These are phyloP conservation scores for Fusarium sp. DNA, from an alignment of 2,329 filamentous ascomycete genomes.

Conservation along the genomic window DNA sequence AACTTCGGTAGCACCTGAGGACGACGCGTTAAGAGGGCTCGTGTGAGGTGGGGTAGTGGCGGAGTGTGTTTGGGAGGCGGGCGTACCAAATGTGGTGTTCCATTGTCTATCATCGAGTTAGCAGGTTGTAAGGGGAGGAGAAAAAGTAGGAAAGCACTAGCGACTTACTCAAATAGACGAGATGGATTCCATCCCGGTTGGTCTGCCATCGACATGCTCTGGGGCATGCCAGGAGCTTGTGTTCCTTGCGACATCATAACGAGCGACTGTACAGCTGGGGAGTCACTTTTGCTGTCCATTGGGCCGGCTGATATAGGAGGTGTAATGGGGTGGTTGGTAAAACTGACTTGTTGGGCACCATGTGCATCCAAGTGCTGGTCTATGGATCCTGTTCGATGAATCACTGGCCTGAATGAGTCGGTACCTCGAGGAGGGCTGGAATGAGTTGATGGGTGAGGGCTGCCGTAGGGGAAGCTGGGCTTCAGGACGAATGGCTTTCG, in stretches of 20 bases:
- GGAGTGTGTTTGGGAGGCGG: constrained; percentile 51
- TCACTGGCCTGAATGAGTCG: constrained; percentile 62
- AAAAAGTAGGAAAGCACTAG: no score
- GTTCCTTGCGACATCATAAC: constrained; percentile 75
- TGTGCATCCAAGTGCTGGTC: constrained; percentile 67
- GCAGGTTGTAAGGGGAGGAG: not conserved
- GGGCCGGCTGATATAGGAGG: constrained; percentile 81
- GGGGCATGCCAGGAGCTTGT: constrained; percentile 63
- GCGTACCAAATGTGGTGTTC: constrained; percentile 92
- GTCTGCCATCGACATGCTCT: constrained; percentile 71
- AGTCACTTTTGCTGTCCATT: constrained; percentile 81
- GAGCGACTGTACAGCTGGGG: constrained; percentile 77
- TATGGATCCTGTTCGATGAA: constrained; percentile 61
- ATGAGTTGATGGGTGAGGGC: constrained; percentile 73
- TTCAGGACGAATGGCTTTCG: constrained; percentile 90
- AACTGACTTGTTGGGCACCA: constrained; percentile 72
- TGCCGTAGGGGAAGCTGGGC: constrained; percentile 86
- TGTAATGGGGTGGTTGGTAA: constrained; percentile 77
- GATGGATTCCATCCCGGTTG: constrained; percentile 84
- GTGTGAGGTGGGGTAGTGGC: constrained; percentile 56
- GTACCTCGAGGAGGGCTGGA: constrained; percentile 71
- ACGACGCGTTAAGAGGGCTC: constrained; percentile 65
- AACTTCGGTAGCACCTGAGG: constrained; percentile 66
- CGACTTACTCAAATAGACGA: constrained; percentile 87
- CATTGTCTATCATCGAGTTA: constrained; percentile 75